A percentile compares a stretch with the other conserved stretches of the same genome.
These are phyloP conservation scores for Peniophora sp. DNA, from an alignment of 1,284 basidiomycete genomes.

Conservation along the genomic window DNA sequence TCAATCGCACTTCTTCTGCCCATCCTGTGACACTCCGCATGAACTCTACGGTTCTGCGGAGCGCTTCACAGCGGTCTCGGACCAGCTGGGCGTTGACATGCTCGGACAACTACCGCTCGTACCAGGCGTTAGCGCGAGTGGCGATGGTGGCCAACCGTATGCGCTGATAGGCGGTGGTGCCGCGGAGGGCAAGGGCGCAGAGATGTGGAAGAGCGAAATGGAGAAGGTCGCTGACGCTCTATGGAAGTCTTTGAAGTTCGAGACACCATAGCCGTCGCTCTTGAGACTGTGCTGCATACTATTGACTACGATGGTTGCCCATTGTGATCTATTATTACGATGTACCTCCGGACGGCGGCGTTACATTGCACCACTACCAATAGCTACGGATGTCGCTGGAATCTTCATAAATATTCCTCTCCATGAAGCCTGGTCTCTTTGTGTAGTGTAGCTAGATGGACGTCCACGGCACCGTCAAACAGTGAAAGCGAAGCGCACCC, in stretches of 20 bases:
- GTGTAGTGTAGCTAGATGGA: no score
- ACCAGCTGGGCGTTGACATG: constrained; percentile 53
- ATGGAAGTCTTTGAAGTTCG: no score
- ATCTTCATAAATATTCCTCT: no score
- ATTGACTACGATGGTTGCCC: not conserved
- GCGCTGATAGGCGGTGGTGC: constrained; percentile 24
- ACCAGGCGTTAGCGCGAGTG: constrained; percentile 65
- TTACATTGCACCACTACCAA: no score
- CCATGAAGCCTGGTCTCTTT: no score
- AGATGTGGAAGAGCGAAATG: not conserved
- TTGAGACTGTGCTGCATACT: not conserved
- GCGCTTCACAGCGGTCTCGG: constrained; percentile 59
- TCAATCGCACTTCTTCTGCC: constrained; percentile 85
- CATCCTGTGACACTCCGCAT: constrained; percentile 64
- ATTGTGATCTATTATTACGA: no score
- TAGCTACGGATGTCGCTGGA: no score
- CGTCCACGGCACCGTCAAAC: no score
- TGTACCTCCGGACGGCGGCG: no score
- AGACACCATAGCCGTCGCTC: no score
- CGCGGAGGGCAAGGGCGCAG: not conserved
- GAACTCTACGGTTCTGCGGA: constrained; percentile 75
- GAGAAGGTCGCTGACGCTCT: not conserved
- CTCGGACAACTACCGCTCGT: constrained; percentile 86
- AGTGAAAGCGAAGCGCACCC: no score
- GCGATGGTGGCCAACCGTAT: constrained; percentile 69